phyloP scores from a whole-genome alignment of 2,329 filamentous ascomycete species.

The Fusarium sulawesiense region DNA sequence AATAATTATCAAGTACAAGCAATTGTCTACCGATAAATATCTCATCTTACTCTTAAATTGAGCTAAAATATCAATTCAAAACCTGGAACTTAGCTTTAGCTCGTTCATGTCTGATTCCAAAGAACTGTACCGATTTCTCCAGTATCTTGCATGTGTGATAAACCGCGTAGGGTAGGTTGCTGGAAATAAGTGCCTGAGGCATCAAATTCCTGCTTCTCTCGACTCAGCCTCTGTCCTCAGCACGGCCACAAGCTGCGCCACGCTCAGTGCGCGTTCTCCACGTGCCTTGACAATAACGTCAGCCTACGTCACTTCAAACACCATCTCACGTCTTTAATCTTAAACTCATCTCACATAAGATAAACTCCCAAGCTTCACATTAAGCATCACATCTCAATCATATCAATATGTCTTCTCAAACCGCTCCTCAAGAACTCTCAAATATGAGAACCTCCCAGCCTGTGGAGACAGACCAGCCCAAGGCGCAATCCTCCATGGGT shows the following conservation, averaged over 20 bases:
- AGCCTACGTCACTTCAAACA: constrained; percentile 13
- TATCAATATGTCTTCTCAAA: background rate
- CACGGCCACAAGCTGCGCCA: constrained; percentile 6
- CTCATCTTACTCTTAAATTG: too few species aligned
- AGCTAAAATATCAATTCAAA: accelerated
- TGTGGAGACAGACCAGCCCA: constrained; percentile 18
- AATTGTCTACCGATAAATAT: too few species aligned
- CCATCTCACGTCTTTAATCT: background rate
- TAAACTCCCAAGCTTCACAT: background rate
- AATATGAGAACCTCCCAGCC: constrained; percentile 2
- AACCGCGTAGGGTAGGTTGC: background rate
- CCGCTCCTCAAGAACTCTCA: constrained; percentile 5
- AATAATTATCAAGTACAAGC: too few species aligned
- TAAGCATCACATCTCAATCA: too few species aligned
- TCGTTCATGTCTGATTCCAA: accelerated
- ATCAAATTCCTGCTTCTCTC: accelerated
- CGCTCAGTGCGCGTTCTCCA: background rate
- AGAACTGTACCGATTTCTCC: background rate
- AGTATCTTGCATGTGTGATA: background rate
- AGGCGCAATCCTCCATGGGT: constrained; percentile 24
- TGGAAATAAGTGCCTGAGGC: accelerated
- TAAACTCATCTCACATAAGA: background rate
- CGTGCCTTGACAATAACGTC: constrained; percentile 15
- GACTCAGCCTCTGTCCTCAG: background rate
- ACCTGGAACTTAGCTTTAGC: accelerated